These are phyloP conservation scores for Hapsidospora chrysogenum DNA, from an alignment of 495 filamentous ascomycete genomes.

Conservation along the genomic window DNA sequence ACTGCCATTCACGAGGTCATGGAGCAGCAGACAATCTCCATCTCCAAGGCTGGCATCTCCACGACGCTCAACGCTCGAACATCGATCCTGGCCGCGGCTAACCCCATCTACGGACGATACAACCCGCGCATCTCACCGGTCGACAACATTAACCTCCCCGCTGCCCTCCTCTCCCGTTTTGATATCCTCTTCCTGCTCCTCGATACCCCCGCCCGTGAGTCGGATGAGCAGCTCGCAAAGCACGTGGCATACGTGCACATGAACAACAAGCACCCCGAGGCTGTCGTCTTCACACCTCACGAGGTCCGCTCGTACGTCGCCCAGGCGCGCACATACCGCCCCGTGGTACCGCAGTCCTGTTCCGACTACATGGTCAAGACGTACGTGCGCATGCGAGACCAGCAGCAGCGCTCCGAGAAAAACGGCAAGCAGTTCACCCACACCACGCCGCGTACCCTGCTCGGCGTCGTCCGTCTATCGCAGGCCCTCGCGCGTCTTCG, in stretches of 20 bases:
- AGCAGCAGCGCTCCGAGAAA: constrained; percentile 76
- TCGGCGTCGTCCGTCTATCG: constrained; percentile 81
- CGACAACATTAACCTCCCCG: constrained; percentile 96
- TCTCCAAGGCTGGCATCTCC: constrained; percentile 94
- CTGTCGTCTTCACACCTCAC: constrained; percentile 62
- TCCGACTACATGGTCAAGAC: constrained; percentile 94
- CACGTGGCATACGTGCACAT: constrained; percentile 97
- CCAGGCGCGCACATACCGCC: constrained; percentile 75
- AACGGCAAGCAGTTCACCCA: constrained; percentile 82
- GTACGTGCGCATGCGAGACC: constrained; percentile 80
- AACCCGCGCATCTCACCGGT: constrained; percentile 93
- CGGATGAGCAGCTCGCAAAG: constrained; percentile 81
- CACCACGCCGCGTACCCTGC: constrained; percentile 79
- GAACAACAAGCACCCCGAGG: constrained; percentile 84
- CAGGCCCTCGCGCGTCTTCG: constrained; percentile 91
- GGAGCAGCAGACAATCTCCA: constrained; percentile 98
- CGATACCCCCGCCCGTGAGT: constrained; percentile 75
- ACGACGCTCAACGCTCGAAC: constrained; percentile 93
- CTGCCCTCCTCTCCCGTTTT: constrained; percentile 88
- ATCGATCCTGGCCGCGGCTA: constrained; percentile 93
- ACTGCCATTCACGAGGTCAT: constrained; percentile 99
- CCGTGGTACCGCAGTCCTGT: constrained; percentile 63
- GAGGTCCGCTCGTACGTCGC: constrained; percentile 95
- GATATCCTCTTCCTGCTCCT: constrained; percentile 94
- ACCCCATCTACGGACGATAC: constrained; percentile 94